Evolutionary conservation across 2,329 filamentous ascomycete genomes (phyloP).

Genomic region (Aspergillus hiratsukae): DNA sequence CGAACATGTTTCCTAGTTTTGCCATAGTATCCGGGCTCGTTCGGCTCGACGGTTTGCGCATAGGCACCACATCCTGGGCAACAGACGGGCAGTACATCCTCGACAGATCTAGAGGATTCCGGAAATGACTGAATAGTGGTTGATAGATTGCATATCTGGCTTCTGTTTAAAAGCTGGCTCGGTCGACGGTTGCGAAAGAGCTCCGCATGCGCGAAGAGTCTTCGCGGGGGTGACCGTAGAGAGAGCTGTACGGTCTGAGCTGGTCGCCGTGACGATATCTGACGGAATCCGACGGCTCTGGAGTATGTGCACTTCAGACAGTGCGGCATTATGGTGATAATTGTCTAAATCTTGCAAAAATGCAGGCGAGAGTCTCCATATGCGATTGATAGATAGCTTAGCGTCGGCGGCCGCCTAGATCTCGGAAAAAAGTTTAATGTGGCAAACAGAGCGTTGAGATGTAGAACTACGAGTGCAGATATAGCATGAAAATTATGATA

Average conservation of each 20-base stretch:
- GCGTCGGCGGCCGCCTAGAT: constrained; percentile 13
- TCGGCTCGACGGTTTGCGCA: constrained; percentile 51
- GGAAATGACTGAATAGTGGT: constrained; percentile 7
- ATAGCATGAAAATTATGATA: neutral
- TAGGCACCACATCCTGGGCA: constrained; percentile 63
- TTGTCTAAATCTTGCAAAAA: constrained; percentile 3
- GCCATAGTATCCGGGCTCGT: constrained; percentile 56
- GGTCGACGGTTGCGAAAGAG: neutral
- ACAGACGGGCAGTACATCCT: constrained; percentile 42
- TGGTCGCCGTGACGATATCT: neutral
- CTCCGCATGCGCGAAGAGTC: constrained; percentile 4
- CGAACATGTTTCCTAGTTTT: constrained; percentile 46
- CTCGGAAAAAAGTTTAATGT: constrained; percentile 13
- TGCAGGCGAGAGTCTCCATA: constrained; percentile 8
- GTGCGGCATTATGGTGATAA: constrained; percentile 23
- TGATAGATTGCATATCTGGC: constrained; percentile 17
- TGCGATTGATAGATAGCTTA: constrained; percentile 15
- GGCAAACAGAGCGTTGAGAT: constrained; percentile 6
- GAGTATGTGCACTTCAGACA: constrained; percentile 22
- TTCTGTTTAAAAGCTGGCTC: neutral
- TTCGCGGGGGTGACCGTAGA: constrained; percentile 1
- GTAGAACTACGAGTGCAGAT: neutral
- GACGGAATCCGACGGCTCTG: constrained; percentile 11
- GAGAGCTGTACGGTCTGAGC: constrained; percentile 1
- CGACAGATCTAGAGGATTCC: constrained; percentile 11